These are phyloP conservation scores for Yarrowia yakushimensis DNA, from an alignment of 805 yeast species.

Conservation along the genomic window DNA sequence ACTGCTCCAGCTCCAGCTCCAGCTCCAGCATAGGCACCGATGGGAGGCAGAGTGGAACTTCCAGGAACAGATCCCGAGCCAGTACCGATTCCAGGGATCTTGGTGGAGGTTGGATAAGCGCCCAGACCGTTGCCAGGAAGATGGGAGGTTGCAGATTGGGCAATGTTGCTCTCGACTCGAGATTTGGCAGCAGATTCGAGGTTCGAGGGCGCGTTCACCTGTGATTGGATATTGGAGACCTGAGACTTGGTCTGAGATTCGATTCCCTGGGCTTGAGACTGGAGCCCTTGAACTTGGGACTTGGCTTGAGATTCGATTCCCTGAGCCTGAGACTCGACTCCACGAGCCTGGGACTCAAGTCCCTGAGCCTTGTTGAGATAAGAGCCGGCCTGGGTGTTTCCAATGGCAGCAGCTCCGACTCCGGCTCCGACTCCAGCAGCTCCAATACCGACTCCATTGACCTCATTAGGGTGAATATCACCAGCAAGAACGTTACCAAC, in stretches of 20 bases:
- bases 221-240: no score
- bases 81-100: neutral
- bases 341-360: neutral
- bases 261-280: neutral
- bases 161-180: neutral
- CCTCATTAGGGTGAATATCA: neutral
- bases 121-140: neutral
- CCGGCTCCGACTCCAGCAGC: neutral
- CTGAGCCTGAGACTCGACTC: neutral
- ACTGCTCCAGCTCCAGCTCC: constrained; percentile 1
- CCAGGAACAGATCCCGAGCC: neutral
- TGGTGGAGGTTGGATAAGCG: neutral
- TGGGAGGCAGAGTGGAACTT: neutral
- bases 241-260: neutral
- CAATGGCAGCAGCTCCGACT: neutral
- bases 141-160: neutral
- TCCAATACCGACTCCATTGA: neutral
- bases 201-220: neutral
- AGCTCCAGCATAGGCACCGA: neutral
- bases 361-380: neutral
- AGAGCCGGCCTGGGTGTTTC: neutral
- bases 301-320: neutral
- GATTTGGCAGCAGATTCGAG: neutral
- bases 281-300: neutral
- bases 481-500: neutral